These are phyloP conservation scores for Tuber melanosporum DNA, from an alignment of 495 filamentous ascomycete species.

Conservation along the genomic window DNA sequence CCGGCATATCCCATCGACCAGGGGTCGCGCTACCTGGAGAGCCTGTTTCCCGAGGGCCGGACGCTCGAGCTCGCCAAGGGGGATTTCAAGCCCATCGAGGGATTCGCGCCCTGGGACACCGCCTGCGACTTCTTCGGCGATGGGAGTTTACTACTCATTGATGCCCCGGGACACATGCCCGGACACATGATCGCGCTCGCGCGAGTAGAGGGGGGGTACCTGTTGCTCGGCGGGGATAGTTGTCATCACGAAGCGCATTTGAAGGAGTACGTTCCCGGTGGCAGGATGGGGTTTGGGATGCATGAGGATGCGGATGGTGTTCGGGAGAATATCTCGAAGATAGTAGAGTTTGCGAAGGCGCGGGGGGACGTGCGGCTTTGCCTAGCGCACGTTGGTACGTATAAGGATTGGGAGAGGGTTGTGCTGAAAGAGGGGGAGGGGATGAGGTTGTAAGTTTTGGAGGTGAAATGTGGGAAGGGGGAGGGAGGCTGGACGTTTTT, in stretches of 20 bases:
- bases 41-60: constrained; percentile 48
- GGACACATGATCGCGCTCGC: constrained; percentile 56
- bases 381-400: constrained; percentile 20
- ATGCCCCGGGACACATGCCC: constrained; percentile 52
- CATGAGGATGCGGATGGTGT: constrained; percentile 12
- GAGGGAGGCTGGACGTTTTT: too few species aligned
- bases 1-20: constrained; percentile 52
- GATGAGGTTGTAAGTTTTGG: neutral
- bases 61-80: constrained; percentile 47
- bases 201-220: constrained; percentile 13
- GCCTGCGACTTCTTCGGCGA: constrained; percentile 59
- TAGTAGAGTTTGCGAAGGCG: constrained; percentile 12
- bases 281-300: constrained; percentile 17
- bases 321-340: constrained; percentile 15
- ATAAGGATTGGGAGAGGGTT: constrained; percentile 16
- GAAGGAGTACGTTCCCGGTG: constrained; percentile 9
- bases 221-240: constrained; percentile 19
- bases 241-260: constrained; percentile 20
- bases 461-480: neutral
- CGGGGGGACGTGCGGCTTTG: constrained; percentile 18
- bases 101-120: constrained; percentile 14
- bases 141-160: constrained; percentile 55
- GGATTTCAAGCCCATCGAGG: constrained; percentile 37
- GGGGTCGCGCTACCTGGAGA: constrained; percentile 45
- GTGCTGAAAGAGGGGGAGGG: neutral